Evolutionary conservation across 2,329 filamentous ascomycete genomes (phyloP).

Genomic region (Paraphoma sp.): DNA sequence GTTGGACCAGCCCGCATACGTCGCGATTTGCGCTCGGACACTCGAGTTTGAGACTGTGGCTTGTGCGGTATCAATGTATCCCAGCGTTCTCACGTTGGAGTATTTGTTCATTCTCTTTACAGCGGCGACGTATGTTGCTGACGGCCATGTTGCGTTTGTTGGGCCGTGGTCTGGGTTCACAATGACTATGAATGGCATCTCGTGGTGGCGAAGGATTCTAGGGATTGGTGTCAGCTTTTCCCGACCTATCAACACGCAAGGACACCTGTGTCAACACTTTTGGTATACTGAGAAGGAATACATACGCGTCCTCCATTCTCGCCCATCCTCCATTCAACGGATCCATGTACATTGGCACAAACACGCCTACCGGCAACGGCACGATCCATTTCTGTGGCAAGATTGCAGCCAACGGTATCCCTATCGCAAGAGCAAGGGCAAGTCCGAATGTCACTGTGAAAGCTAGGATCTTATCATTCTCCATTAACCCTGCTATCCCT

Average conservation of each 20-base stretch:
- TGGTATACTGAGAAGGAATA: neutral
- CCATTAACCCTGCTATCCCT: neutral
- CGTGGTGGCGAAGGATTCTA: conserved; percentile 36
- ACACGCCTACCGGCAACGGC: conserved; percentile 40
- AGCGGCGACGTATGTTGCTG: conserved; percentile 51
- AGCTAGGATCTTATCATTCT: conserved; percentile 24
- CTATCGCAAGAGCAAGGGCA: conserved; percentile 21
- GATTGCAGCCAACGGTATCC: conserved; percentile 26
- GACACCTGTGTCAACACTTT: neutral
- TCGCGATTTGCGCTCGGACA: conserved; percentile 50
- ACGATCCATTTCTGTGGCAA: conserved; percentile 28
- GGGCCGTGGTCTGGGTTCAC: conserved; percentile 56
- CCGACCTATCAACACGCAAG: neutral
- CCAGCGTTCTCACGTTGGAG: conserved; percentile 57
- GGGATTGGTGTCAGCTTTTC: neutral
- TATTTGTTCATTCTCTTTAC: conserved; percentile 49
- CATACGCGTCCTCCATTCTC: conserved; percentile 21
- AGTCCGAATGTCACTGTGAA: conserved; percentile 28
- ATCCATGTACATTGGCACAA: conserved; percentile 58
- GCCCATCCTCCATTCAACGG: conserved; percentile 51
- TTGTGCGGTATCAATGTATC: conserved; percentile 59
- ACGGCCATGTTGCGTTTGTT: conserved; percentile 50
- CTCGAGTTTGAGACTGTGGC: conserved; percentile 26
- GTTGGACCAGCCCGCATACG: conserved; percentile 55
- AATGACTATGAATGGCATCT: conserved; percentile 57